A percentile compares a stretch with the other conserved stretches of the same genome.
These are phyloP conservation scores for Bipolaris cookei DNA, from an alignment of 2,329 filamentous ascomycete species.

Conservation along the genomic window DNA sequence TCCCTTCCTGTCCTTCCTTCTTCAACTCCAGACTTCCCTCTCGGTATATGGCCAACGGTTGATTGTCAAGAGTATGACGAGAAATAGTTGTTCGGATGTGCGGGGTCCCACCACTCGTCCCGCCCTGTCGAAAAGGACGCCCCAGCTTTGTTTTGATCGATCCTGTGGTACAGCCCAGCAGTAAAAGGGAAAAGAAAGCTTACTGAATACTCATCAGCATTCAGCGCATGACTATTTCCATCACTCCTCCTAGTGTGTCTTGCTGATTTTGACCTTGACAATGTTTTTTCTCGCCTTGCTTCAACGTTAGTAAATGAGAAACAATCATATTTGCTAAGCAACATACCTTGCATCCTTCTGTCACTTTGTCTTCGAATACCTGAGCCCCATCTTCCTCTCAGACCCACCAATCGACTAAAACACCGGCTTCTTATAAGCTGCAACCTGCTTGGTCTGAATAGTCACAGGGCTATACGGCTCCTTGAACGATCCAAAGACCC, in stretches of 20 bases:
- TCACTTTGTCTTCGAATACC: background rate
- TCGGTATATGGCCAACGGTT: background rate
- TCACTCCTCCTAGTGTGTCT: background rate
- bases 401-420: background rate
- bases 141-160: conserved; percentile 12
- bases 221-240: background rate
- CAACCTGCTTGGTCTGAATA: conserved; percentile 6
- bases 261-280: background rate
- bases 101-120: conserved; percentile 22
- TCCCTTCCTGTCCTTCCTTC: background rate
- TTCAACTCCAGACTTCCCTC: too few relatives aligned
- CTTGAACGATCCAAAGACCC: conserved; percentile 18
- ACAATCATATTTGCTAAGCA: background rate
- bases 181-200: background rate
- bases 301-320: background rate
- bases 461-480: conserved; percentile 2
- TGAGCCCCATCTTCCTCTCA: background rate
- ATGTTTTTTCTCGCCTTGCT: background rate
- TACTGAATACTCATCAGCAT: background rate
- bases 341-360: background rate
- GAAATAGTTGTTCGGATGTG: conserved; percentile 2
- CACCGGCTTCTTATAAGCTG: conserved; percentile 6
- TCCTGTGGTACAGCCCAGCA: background rate
- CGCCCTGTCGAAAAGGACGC: conserved; percentile 26
- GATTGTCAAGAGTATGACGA: background rate